These are phyloP conservation scores for Hanseniaspora vineae DNA, from an alignment of 805 yeast genomes.

Conservation along the genomic window DNA sequence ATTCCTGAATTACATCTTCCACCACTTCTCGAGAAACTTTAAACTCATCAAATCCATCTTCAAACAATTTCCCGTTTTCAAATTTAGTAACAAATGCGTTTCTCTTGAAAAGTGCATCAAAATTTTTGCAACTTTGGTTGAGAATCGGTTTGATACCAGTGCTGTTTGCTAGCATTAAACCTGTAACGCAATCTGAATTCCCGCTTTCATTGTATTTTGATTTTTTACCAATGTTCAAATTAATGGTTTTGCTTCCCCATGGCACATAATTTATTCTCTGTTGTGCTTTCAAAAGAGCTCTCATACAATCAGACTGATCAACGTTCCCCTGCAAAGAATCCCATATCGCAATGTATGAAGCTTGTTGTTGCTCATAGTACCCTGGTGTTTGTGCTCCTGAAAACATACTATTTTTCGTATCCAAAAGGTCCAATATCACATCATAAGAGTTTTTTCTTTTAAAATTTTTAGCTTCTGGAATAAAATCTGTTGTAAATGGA, in stretches of 20 bases:
- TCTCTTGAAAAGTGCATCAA: conserved; percentile 64
- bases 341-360: conserved; percentile 53
- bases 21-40: conserved; percentile 67
- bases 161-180: conserved; percentile 73
- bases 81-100: conserved; percentile 79
- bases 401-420: conserved; percentile 67
- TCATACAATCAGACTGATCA: conserved; percentile 61
- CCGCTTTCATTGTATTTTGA: conserved; percentile 38
- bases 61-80: conserved; percentile 30
- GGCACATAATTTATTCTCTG: conserved; percentile 67
- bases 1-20: conserved; percentile 63
- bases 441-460: conserved; percentile 68
- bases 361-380: conserved; percentile 19
- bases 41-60: conserved; percentile 47
- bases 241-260: conserved; percentile 71
- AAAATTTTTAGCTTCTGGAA: conserved; percentile 43
- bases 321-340: conserved; percentile 52
- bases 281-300: conserved; percentile 50
- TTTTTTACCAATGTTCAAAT: conserved; percentile 61
- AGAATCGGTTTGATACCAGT: conserved; percentile 62
- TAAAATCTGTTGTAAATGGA: conserved; percentile 63
- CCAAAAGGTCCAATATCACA: conserved; percentile 67
- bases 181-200: conserved; percentile 44
- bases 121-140: conserved; percentile 56
- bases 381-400: conserved; percentile 20